Evolutionary conservation across 1,139 yeast species (phyloP).

Genomic region (Candida tetrigidarum): DNA sequence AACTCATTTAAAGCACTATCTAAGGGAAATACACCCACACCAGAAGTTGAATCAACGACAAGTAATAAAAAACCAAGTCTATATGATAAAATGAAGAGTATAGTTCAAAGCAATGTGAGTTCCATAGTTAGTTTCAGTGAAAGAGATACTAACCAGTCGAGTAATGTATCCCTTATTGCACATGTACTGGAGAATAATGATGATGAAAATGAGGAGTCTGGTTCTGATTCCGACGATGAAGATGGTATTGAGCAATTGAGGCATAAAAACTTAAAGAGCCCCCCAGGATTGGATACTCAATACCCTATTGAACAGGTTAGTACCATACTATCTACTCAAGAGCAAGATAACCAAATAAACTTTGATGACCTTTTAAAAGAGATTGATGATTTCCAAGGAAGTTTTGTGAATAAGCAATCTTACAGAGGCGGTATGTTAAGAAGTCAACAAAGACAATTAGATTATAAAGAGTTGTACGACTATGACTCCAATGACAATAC

Average conservation of each 20-base stretch:
- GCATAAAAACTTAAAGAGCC: background rate
- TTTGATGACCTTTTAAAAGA: slow-evolving; percentile 32
- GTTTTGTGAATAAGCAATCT: slow-evolving; percentile 30
- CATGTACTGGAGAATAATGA: slow-evolving; percentile 39
- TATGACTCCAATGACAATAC: slow-evolving; percentile 17
- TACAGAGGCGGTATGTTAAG: slow-evolving; percentile 23
- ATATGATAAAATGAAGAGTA: slow-evolving; percentile 19
- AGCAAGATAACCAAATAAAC: slow-evolving; percentile 8
- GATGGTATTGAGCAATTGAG: slow-evolving; percentile 10
- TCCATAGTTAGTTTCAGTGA: slow-evolving; percentile 21
- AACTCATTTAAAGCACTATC: slow-evolving; percentile 23
- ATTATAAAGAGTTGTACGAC: slow-evolving; percentile 35
- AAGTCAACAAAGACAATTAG: slow-evolving; percentile 41
- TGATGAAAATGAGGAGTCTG: slow-evolving; percentile 29
- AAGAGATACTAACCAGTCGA: background rate
- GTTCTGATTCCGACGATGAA: slow-evolving; percentile 27
- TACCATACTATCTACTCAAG: background rate
- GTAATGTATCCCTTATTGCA: slow-evolving; percentile 20
- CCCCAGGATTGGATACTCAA: slow-evolving; percentile 13
- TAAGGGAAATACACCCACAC: background rate
- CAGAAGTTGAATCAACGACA: background rate
- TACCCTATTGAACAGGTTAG: slow-evolving; percentile 15
- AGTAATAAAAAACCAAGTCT: slow-evolving; percentile 12
- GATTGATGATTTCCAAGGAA: slow-evolving; percentile 36
- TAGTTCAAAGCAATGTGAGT: slow-evolving; percentile 24